Evolutionary conservation across 2,329 filamentous ascomycete species (phyloP).

Genomic region (Aureobasidium sp.): DNA sequence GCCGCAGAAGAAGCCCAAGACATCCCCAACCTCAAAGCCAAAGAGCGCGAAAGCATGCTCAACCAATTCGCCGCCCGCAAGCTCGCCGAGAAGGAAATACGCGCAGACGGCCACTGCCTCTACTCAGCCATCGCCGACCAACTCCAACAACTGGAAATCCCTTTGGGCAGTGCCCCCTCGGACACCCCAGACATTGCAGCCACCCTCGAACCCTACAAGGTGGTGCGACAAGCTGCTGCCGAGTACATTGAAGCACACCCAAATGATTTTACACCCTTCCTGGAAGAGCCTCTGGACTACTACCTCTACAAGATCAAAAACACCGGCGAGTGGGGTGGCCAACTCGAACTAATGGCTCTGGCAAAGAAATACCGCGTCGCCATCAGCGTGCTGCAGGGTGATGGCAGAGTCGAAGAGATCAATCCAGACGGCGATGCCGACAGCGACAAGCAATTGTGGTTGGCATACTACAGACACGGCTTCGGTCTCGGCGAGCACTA

Average conservation of each 20-base stretch:
- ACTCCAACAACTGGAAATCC: slow-evolving; percentile 35
- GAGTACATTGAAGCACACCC: slow-evolving; percentile 65
- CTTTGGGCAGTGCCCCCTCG: slow-evolving; percentile 28
- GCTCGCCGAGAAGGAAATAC: slow-evolving; percentile 69
- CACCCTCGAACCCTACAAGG: slow-evolving; percentile 45
- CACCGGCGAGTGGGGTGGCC: slow-evolving; percentile 93
- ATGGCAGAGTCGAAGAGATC: slow-evolving; percentile 72
- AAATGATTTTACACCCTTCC: slow-evolving; percentile 78
- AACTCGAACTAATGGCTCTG: slow-evolving; percentile 80
- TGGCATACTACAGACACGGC: slow-evolving; percentile 90
- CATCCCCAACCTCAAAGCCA: slow-evolving; percentile 63
- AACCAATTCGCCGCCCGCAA: slow-evolving; percentile 54
- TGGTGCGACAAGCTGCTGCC: slow-evolving; percentile 63
- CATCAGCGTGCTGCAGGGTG: slow-evolving; percentile 75
- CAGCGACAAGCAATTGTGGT: slow-evolving; percentile 59
- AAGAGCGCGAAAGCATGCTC: slow-evolving; percentile 64
- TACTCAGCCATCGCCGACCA: slow-evolving; percentile 90
- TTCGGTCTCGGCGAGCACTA: slow-evolving; percentile 97
- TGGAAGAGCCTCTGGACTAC: slow-evolving; percentile 67
- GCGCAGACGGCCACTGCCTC: slow-evolving; percentile 87
- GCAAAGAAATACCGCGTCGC: slow-evolving; percentile 70
- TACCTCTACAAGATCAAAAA: slow-evolving; percentile 73
- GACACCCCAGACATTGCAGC: slow-evolving; percentile 16
- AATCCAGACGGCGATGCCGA: slow-evolving; percentile 43
- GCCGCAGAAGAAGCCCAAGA: slow-evolving; percentile 67